phyloP scores from a whole-genome alignment of 257 asterid genomes.

The Voacanga thouarsii region DNA sequence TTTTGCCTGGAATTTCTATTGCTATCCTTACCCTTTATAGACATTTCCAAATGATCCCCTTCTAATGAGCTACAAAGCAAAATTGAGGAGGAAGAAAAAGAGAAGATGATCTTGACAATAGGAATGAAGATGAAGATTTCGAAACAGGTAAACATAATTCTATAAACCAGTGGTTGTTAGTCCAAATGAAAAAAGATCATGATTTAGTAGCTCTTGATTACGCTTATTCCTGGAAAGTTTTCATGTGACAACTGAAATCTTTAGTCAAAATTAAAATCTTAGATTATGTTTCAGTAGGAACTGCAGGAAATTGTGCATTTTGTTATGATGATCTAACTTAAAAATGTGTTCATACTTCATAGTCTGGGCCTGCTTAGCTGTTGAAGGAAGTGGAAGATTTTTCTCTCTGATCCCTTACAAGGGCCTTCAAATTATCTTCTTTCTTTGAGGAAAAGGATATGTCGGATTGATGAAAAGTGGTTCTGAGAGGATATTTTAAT shows the following conservation, averaged over 20 bases:
- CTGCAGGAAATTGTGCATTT: background rate
- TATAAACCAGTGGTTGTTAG: background rate
- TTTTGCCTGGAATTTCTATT: too few relatives aligned
- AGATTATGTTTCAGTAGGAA: background rate
- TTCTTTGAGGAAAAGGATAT: background rate
- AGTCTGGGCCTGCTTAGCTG: background rate
- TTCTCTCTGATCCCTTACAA: background rate
- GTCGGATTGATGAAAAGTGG: background rate
- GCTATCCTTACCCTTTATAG: constrained; percentile 70
- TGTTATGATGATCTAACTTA: background rate
- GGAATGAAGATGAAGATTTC: constrained; percentile 67
- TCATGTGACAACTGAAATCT: background rate
- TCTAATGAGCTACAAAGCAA: constrained; percentile 89
- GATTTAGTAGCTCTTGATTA: background rate
- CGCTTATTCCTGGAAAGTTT: background rate
- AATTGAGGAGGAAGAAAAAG: too few relatives aligned
- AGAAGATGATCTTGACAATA: constrained; percentile 83
- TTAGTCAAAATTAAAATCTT: too few relatives aligned
- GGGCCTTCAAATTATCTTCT: background rate
- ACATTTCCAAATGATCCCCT: constrained; percentile 98
- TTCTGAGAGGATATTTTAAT: background rate
- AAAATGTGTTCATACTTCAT: background rate
- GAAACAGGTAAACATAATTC: constrained; percentile 46
- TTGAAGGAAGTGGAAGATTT: background rate
- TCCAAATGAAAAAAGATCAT: background rate